Evolutionary conservation across 495 filamentous ascomycete genomes (phyloP).

Genomic region (Cercophora sp.): DNA sequence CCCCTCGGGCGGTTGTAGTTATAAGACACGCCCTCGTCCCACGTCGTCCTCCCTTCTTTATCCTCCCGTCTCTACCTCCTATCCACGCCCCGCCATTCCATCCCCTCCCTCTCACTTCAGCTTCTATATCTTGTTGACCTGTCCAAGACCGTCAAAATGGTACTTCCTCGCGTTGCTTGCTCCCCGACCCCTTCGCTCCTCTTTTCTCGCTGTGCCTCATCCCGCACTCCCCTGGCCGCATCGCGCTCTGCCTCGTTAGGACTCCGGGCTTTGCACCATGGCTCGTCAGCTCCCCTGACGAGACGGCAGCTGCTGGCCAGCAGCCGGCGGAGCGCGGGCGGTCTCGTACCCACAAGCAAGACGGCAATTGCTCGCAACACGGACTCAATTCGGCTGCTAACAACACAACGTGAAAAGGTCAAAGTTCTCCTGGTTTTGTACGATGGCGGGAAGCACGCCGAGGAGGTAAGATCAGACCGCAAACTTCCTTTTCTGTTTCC

Average conservation of each 20-base stretch:
- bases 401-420: conserved; percentile 49
- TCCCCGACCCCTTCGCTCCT: conserved; percentile 26
- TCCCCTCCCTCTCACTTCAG: neutral
- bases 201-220: conserved; percentile 20
- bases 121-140: neutral
- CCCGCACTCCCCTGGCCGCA: conserved; percentile 20
- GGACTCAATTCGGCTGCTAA: conserved; percentile 36
- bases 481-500: conserved; percentile 6
- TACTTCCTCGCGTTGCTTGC: conserved; percentile 38
- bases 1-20: neutral
- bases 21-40: neutral
- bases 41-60: neutral
- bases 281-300: neutral
- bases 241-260: conserved; percentile 21
- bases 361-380: too few relatives aligned
- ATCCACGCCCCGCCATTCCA: neutral
- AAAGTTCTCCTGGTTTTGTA: conserved; percentile 56
- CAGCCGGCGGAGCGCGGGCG: too few relatives aligned
- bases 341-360: too few relatives aligned
- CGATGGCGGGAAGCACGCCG: conserved; percentile 50
- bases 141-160: conserved; percentile 44
- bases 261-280: neutral
- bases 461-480: conserved; percentile 49
- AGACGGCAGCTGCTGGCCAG: neutral
- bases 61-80: neutral